phyloP scores from a whole-genome alignment of 495 filamentous ascomycete genomes.

The Cladorrhinum samala region DNA sequence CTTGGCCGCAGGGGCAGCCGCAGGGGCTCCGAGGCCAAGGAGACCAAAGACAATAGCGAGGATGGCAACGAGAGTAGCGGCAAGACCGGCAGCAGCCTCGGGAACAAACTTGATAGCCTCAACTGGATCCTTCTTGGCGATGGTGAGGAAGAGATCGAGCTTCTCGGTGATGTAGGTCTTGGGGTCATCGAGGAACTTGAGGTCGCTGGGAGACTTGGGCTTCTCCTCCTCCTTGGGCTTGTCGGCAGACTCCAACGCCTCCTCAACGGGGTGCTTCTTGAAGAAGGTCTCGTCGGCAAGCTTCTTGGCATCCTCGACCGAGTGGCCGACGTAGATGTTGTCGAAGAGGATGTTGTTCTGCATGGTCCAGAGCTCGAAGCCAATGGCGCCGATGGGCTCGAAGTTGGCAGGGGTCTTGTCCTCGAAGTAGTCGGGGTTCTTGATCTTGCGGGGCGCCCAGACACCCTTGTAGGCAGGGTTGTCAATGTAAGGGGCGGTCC shows the following conservation, averaged over 20 bases:
- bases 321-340: constrained; percentile 99
- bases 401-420: constrained; percentile 96
- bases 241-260: constrained; percentile 71
- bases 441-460: constrained; percentile 92
- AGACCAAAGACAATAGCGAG: constrained; percentile 60
- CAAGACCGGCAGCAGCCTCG: constrained; percentile 78
- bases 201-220: constrained; percentile 59
- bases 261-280: constrained; percentile 81
- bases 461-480: constrained; percentile 98
- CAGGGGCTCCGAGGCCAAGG: constrained; percentile 31
- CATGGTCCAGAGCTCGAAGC: constrained; percentile 99
- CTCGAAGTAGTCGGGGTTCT: constrained; percentile 96
- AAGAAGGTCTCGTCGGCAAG: constrained; percentile 89
- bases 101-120: constrained; percentile 87
- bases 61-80: constrained; percentile 60
- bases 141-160: constrained; percentile 77
- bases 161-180: constrained; percentile 85
- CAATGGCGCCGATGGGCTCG: constrained; percentile 97
- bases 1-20: constrained; percentile 41
- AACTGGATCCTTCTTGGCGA: constrained; percentile 81
- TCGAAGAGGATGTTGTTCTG: constrained; percentile 97
- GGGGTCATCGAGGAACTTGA: constrained; percentile 90
- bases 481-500: constrained; percentile 88
- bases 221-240: constrained; percentile 73
- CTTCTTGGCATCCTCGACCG: constrained; percentile 84